Percentiles rank a stretch among this genome's conserved stretches.
Conservation (phyloP, 2,329 filamentous ascomycete genomes). For the Intubia oerlemansii region DNA sequence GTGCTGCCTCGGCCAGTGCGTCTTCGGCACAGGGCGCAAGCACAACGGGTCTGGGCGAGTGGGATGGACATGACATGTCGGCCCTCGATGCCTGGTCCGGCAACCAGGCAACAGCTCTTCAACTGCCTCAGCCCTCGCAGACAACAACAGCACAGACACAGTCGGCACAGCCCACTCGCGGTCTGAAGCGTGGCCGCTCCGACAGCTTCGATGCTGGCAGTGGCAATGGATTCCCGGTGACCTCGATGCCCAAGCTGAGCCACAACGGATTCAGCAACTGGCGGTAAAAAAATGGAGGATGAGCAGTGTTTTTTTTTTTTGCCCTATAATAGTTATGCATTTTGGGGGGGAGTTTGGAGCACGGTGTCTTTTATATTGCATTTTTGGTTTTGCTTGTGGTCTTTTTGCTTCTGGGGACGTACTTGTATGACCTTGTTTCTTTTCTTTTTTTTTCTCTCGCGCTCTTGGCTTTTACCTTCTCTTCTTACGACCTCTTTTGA, state of each 20-base stretch:
- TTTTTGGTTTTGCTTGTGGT: too few species aligned
- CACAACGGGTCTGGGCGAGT: slow-evolving; percentile 7
- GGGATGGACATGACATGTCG: slow-evolving; percentile 9
- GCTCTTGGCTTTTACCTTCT: slow-evolving; percentile 4
- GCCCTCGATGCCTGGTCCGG: slow-evolving; percentile 6
- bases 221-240: slow-evolving; percentile 7
- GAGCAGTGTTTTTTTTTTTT: too few species aligned
- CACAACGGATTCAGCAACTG: slow-evolving; percentile 8
- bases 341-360: too few species aligned
- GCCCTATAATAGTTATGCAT: too few species aligned
- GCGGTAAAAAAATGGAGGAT: too few species aligned
- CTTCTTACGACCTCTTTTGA: background rate
- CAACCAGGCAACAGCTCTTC: too few species aligned
- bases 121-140: too few species aligned
- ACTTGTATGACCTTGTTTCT: background rate
- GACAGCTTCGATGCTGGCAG: slow-evolving; percentile 12
- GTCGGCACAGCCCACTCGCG: too few species aligned
- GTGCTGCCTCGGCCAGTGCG: slow-evolving; percentile 1
- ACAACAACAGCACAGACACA: too few species aligned
- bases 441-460: background rate
- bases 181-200: slow-evolving; percentile 14
- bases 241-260: slow-evolving; percentile 7
- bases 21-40: too few species aligned
- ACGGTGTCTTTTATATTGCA: too few species aligned
- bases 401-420: too few species aligned